Percentiles rank a stretch among this genome's conserved stretches.
Evolutionary conservation across 176 grass and related monocot species (phyloP).

Genomic region (Oryza nivara): DNA sequence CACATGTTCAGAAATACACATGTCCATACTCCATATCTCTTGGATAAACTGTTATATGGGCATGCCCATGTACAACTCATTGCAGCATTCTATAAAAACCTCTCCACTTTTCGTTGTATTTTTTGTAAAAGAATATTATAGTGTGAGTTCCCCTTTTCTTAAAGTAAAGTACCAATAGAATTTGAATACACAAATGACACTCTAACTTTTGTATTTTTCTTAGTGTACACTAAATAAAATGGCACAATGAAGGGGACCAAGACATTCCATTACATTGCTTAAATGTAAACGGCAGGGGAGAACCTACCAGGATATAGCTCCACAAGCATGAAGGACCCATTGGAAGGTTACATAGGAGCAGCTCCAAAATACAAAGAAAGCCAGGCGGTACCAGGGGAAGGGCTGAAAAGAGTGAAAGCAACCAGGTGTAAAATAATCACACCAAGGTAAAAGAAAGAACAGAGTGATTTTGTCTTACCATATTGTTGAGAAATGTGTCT

Average conservation of each 20-base stretch:
- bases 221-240: conserved; percentile 16
- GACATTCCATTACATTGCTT: conserved; percentile 11
- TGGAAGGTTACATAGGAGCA: conserved; percentile 81
- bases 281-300: conserved; percentile 15
- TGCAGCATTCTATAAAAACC: conserved; percentile 9
- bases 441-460: conserved; percentile 3
- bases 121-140: background rate
- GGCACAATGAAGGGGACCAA: conserved; percentile 2
- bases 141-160: background rate
- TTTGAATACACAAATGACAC: background rate
- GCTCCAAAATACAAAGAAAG: conserved; percentile 93
- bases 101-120: background rate
- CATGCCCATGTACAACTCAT: background rate
- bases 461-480: conserved; percentile 58
- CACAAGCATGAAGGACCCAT: conserved; percentile 76
- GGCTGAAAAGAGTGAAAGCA: conserved; percentile 55
- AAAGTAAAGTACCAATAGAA: background rate
- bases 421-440: conserved; percentile 19
- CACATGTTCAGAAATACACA: background rate
- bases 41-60: conserved; percentile 13
- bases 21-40: conserved; percentile 10
- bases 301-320: conserved; percentile 67
- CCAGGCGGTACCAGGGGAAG: conserved; percentile 86
- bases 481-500: conserved; percentile 79
- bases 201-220: background rate